Evolutionary conservation across 768 basidiomycete species (phyloP).

Genomic region (Lentinula guzmanii): DNA sequence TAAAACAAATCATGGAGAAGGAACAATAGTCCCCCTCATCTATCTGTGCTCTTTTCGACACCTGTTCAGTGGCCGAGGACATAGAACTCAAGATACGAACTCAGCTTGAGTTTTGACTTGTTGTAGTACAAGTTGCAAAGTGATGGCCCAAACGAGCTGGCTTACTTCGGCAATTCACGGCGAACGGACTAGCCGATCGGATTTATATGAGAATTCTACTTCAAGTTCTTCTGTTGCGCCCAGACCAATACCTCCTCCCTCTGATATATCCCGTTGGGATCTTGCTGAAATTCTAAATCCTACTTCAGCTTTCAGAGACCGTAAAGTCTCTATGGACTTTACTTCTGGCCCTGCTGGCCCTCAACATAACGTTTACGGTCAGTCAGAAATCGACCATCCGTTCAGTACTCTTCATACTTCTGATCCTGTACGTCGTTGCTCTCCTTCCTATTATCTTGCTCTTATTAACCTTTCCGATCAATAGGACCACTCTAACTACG

Average conservation of each 20-base stretch:
- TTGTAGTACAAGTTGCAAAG: not conserved
- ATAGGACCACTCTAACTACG: conserved; percentile 55
- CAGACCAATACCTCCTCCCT: conserved; percentile 26
- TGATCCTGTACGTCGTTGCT: conserved; percentile 33
- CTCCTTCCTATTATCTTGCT: not conserved
- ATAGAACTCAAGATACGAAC: not conserved
- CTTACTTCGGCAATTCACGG: conserved; percentile 37
- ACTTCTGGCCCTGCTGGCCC: conserved; percentile 22
- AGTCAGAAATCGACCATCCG: conserved; percentile 52
- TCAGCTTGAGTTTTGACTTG: not conserved
- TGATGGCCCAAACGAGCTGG: conserved; percentile 35
- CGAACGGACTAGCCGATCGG: conserved; percentile 50
- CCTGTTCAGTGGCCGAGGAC: not conserved
- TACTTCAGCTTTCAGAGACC: conserved; percentile 12
- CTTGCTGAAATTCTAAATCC: conserved; percentile 42
- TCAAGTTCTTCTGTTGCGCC: conserved; percentile 26
- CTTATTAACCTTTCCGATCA: not conserved
- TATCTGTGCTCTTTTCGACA: not conserved
- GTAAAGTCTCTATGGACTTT: conserved; percentile 55
- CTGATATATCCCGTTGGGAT: conserved; percentile 32
- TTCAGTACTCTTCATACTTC: conserved; percentile 36
- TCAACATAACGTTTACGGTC: conserved; percentile 45
- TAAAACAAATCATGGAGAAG: not conserved
- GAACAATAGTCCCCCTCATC: not conserved
- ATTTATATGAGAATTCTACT: conserved; percentile 23